Evolutionary conservation across 148 eudicot genomes (phyloP).

Genomic region (Persicaria maculosa): DNA sequence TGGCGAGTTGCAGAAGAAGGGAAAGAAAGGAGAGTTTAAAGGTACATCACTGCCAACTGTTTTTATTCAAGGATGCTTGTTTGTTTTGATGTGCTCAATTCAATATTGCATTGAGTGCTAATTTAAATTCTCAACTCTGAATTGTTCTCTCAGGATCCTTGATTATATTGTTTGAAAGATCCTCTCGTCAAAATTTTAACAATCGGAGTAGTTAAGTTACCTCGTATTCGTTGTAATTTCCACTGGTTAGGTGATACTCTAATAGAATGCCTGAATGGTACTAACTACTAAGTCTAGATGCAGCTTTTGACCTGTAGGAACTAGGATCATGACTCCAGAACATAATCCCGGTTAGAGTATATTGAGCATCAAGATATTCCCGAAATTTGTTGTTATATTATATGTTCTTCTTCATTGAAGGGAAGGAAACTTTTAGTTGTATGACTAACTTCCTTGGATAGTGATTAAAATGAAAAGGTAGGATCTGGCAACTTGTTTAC

Average conservation of each 20-base stretch:
- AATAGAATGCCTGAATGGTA: background rate
- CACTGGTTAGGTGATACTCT: background rate
- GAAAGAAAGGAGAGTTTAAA: constrained; percentile 65
- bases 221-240: background rate
- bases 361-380: background rate
- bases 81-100: background rate
- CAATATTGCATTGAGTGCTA: background rate
- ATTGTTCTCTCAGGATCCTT: background rate
- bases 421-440: background rate
- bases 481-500: background rate
- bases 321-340: background rate
- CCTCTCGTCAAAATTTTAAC: background rate
- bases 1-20: constrained; percentile 54
- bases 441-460: background rate
- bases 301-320: too few relatives aligned
- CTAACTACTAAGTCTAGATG: background rate
- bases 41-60: constrained; percentile 34
- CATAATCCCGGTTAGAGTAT: background rate
- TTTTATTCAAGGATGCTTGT: background rate
- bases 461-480: background rate
- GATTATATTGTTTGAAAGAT: background rate
- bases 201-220: background rate
- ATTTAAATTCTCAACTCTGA: background rate
- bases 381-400: background rate
- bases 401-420: background rate